These are phyloP conservation scores for Melaleuca quinquenervia DNA, from an alignment of 345 rosid genomes.

Conservation along the genomic window DNA sequence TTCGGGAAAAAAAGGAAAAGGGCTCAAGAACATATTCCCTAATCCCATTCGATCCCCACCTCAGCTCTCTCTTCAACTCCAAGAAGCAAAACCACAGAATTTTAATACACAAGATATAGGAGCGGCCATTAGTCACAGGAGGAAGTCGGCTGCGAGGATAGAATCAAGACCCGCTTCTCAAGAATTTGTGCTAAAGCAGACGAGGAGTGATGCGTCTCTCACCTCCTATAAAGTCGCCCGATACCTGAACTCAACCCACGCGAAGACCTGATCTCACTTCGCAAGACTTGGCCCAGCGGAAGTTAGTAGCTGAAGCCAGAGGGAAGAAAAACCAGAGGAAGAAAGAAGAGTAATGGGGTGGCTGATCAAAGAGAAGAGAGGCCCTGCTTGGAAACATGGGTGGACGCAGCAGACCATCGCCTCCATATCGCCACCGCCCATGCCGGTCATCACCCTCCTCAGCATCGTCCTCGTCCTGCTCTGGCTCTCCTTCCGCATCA, in stretches of 20 bases:
- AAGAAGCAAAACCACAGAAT: neutral
- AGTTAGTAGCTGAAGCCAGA: neutral
- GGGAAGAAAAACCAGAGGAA: neutral
- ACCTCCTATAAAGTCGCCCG: neutral
- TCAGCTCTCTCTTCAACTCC: neutral
- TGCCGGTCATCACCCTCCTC: constrained; percentile 38
- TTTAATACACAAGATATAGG: neutral
- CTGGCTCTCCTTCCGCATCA: constrained; percentile 36
- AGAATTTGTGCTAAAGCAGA: constrained; percentile 33
- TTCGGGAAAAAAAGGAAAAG: neutral
- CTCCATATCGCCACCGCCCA: constrained; percentile 51
- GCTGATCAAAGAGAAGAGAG: constrained; percentile 47
- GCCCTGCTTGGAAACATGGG: constrained; percentile 58
- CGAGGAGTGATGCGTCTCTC: neutral
- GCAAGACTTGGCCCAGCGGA: neutral
- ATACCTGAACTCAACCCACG: neutral
- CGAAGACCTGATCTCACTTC: neutral
- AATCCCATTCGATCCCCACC: neutral
- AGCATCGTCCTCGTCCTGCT: constrained; percentile 41
- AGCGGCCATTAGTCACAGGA: constrained; percentile 3
- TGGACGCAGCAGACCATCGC: constrained; percentile 44
- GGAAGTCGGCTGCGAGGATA: constrained; percentile 4
- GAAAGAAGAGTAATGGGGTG: constrained; percentile 26
- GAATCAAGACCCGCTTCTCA: constrained; percentile 9
- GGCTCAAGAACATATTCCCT: neutral